Evolutionary conservation across 805 yeast species (phyloP), one percentile per base, ranked within the genome.

Genomic region (Debaryomyces castellii): DNA sequence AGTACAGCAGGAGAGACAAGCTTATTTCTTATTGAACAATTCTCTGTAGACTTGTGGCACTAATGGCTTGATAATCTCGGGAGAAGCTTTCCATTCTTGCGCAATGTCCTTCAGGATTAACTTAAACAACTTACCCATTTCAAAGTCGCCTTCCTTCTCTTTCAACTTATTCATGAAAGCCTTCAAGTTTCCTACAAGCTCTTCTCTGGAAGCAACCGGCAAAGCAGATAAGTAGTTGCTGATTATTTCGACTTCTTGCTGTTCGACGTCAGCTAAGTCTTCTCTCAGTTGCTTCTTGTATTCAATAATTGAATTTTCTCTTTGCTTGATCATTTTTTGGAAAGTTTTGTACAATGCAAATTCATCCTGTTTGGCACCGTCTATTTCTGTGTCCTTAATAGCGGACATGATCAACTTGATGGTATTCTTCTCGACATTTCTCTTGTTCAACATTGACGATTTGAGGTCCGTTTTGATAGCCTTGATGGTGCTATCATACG

Each of bases 221-320:
- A 82, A 59, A 23, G 61, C 52, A 1, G 48, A 40, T 39, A 73
- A 53, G 41, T 80, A 74, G 12, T 57, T 52, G 22, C 73, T 52
- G 35, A 83, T 69, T 27, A 80, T 57, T 0, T 49, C 60, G 23
- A 73, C 54, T 60, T 82, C 85, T 16, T 61, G 57, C 18, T 59
- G 52, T 61, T 83, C 88, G 44, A 72, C 74, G n/a, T 70, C 76
- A 1, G 74, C 83, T 48, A 82, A 62, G 48, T 83, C 87, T 2
- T 54, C 59, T 51, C 88, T 73, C 8, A 67, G 60, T 42, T 77
- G 76, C 14, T 63, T 60, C 10, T 52, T 40, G 54, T 75, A 83
- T 53, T 80, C 80, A 9, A 59, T 65, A 37, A 74, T 73, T 0
- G 85, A 74, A 47, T 78, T 80, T 22, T 51, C 54, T 49, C 86